Conservation (phyloP, 73 alveolate species). For the Tetrahymena elliotti region DNA sequence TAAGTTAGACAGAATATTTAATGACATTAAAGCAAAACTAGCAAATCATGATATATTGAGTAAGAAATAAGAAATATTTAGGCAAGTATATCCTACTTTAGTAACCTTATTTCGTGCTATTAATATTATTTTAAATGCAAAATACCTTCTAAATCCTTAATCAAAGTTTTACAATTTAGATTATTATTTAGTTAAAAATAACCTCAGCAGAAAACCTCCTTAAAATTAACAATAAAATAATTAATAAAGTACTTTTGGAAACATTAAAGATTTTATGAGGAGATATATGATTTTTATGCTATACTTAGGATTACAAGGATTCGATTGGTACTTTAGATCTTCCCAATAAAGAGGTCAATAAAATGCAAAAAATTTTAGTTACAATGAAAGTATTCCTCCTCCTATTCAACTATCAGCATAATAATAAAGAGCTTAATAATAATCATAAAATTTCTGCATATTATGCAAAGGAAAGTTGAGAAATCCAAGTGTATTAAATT, state of each 20-base stretch:
- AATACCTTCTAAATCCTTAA: not conserved
- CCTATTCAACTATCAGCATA: not conserved
- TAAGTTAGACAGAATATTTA: not conserved
- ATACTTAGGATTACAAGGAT: not conserved
- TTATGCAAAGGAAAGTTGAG: not conserved
- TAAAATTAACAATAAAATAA: not conserved
- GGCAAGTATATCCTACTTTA: not conserved
- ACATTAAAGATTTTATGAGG: not conserved
- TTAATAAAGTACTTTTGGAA: not conserved
- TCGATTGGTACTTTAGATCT: not conserved
- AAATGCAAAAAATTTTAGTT: not conserved
- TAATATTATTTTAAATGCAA: not conserved
- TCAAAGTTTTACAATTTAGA: not conserved
- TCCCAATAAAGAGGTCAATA: not conserved
- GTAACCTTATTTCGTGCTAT: not conserved
- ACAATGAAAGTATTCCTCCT: not conserved
- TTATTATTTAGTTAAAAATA: not conserved
- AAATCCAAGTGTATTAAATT: not conserved
- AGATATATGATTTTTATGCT: not conserved
- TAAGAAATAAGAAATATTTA: not conserved
- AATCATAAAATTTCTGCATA: not conserved
- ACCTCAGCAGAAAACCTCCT: not conserved
- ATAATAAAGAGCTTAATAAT: not conserved
- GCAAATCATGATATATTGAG: not conserved
- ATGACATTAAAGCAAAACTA: not conserved